Conservation (phyloP, 225 moss, liverwort and hornwort genomes). For the Climacium dendroides region DNA sequence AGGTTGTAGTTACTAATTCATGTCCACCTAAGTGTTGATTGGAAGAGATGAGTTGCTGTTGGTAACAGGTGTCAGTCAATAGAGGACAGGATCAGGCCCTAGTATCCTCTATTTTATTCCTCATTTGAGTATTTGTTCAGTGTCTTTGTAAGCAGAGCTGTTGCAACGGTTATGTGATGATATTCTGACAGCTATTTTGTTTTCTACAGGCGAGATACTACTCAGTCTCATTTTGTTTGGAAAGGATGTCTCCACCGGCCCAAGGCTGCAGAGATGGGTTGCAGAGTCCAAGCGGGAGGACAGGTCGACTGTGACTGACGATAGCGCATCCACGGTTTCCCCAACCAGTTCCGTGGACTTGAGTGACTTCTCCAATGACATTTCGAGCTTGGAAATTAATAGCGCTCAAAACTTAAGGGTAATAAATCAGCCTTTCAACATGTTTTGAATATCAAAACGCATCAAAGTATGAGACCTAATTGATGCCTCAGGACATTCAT, state of each 20-base stretch:
- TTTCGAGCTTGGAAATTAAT: not conserved
- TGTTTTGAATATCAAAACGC: not conserved
- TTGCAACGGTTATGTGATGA: not conserved
- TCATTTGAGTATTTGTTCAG: not conserved
- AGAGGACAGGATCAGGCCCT: not conserved
- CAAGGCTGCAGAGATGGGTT: not conserved
- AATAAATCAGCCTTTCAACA: not conserved
- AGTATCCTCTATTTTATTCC: not conserved
- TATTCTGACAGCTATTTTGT: not conserved
- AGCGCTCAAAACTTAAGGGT: constrained; percentile 5
- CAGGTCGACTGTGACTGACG: not conserved
- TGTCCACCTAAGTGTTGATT: not conserved
- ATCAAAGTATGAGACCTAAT: not conserved
- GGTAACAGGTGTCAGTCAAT: not conserved
- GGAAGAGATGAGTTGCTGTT: not conserved
- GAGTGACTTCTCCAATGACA: constrained; percentile 18
- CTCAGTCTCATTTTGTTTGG: constrained; percentile 37
- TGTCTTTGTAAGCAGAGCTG: not conserved
- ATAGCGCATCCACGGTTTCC: constrained; percentile 5
- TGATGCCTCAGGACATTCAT: not conserved
- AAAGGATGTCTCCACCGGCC: constrained; percentile 14
- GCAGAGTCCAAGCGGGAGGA: constrained; percentile 1
- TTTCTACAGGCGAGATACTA: constrained; percentile 20
- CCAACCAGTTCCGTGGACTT: constrained; percentile 32
- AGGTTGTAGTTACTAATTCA: not conserved